These are phyloP conservation scores for Arthrinium phaeospermum DNA, from an alignment of 2,329 filamentous ascomycete species.

Conservation along the genomic window DNA sequence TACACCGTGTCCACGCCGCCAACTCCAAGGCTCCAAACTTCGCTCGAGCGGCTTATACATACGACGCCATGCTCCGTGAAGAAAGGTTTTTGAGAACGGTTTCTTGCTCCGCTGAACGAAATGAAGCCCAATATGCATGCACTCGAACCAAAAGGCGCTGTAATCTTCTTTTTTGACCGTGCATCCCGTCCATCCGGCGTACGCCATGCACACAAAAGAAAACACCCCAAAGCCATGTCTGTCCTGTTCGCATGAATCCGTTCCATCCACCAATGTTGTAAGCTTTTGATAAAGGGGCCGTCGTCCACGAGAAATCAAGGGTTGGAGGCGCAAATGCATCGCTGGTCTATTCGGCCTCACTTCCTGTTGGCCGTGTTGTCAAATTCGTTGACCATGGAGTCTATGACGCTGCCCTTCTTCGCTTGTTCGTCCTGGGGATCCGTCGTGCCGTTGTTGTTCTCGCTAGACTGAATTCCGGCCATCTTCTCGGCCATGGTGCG, in stretches of 20 bases:
- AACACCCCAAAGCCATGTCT: not conserved
- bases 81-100: not conserved
- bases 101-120: not conserved
- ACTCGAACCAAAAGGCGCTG: not conserved
- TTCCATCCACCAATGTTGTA: not conserved
- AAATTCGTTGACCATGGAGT: constrained; percentile 40
- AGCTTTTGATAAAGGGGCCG: not conserved
- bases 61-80: constrained; percentile 8
- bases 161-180: not conserved
- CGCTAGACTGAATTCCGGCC: constrained; percentile 21
- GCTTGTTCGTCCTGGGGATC: not conserved
- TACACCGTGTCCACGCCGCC: not conserved
- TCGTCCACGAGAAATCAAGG: not conserved
- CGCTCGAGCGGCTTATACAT: not conserved
- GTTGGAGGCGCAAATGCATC: not conserved
- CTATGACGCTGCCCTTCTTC: constrained; percentile 32
- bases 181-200: not conserved
- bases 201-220: constrained; percentile 13
- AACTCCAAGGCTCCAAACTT: not conserved
- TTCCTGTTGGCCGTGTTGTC: constrained; percentile 34
- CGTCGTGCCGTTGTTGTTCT: constrained; percentile 27
- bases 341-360: not conserved
- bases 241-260: not conserved
- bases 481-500: constrained; percentile 62
- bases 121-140: not conserved